phyloP scores from a whole-genome alignment of 1,139 yeast species.

The Lizanozyma gosingica region DNA sequence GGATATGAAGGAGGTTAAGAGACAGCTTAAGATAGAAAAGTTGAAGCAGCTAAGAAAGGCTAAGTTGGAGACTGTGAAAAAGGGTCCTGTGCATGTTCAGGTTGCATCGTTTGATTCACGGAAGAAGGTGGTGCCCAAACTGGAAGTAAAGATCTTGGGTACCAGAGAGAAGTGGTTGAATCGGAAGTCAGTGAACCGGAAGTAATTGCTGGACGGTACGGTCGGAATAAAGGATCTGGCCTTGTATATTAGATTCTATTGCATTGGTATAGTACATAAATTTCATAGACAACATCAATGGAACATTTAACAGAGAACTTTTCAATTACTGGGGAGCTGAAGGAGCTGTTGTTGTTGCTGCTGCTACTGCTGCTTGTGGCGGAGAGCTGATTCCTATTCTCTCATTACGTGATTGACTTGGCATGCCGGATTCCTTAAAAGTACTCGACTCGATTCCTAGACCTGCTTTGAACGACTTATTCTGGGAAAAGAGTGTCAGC shows the following conservation, averaged over 20 bases:
- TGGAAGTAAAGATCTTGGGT: conserved; percentile 31
- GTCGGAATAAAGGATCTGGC: too few relatives aligned
- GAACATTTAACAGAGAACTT: too few relatives aligned
- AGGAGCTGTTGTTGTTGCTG: too few relatives aligned
- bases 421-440: background rate
- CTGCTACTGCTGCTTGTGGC: too few relatives aligned
- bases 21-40: conserved; percentile 30
- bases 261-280: too few relatives aligned
- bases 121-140: conserved; percentile 34
- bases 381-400: background rate
- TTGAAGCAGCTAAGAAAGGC: conserved; percentile 31
- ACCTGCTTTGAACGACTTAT: background rate
- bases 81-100: conserved; percentile 51
- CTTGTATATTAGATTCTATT: too few relatives aligned
- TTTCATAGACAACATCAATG: too few relatives aligned
- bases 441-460: background rate
- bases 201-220: too few relatives aligned
- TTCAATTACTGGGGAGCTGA: too few relatives aligned
- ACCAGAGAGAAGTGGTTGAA: conserved; percentile 52
- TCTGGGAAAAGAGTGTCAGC: background rate
- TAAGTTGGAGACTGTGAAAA: conserved; percentile 29
- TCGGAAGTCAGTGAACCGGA: conserved; percentile 41
- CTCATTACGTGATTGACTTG: background rate
- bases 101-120: conserved; percentile 21
- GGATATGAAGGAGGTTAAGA: conserved; percentile 14